A percentile compares a stretch with the other conserved stretches of the same genome.
phyloP scores from a whole-genome alignment of 2,329 filamentous ascomycete genomes.

The Clonostachys sp. region DNA sequence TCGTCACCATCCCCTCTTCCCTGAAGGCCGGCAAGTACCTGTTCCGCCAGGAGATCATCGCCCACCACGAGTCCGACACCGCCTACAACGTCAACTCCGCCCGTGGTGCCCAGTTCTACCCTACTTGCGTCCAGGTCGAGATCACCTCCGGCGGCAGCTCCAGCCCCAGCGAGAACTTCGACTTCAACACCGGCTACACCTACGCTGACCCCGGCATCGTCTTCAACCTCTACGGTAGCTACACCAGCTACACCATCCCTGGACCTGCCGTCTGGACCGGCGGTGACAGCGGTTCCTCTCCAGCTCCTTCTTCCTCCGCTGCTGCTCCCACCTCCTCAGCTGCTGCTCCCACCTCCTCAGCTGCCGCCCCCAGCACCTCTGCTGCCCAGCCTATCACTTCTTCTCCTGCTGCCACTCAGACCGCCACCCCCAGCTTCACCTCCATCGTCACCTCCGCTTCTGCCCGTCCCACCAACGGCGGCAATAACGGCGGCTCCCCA shows the following conservation, averaged over 20 bases:
- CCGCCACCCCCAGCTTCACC: background rate
- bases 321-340: background rate
- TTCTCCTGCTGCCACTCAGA: background rate
- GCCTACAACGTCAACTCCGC: slow-evolving; percentile 37
- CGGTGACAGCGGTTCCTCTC: background rate
- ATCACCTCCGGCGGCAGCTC: slow-evolving; percentile 30
- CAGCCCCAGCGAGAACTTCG: slow-evolving; percentile 16
- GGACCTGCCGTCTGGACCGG: slow-evolving; percentile 24
- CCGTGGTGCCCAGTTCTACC: slow-evolving; percentile 41
- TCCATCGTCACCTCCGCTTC: background rate
- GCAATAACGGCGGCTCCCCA: no score
- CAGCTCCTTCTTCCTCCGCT: background rate
- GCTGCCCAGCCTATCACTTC: no score
- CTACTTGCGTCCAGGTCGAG: slow-evolving; percentile 42
- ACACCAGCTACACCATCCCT: slow-evolving; percentile 18
- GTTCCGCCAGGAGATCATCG: slow-evolving; percentile 44
- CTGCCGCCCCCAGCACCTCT: no score
- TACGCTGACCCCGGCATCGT: slow-evolving; percentile 14
- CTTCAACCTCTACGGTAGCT: slow-evolving; percentile 15
- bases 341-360: background rate
- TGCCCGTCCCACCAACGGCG: background rate
- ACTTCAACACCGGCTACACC: slow-evolving; percentile 19
- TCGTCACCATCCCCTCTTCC: slow-evolving; percentile 32
- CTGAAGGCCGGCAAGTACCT: slow-evolving; percentile 33
- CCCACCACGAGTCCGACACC: slow-evolving; percentile 33